Evolutionary conservation across 768 basidiomycete species (phyloP), one percentile per base, ranked within the genome.

Genomic region (Daedaleopsis nitida): DNA sequence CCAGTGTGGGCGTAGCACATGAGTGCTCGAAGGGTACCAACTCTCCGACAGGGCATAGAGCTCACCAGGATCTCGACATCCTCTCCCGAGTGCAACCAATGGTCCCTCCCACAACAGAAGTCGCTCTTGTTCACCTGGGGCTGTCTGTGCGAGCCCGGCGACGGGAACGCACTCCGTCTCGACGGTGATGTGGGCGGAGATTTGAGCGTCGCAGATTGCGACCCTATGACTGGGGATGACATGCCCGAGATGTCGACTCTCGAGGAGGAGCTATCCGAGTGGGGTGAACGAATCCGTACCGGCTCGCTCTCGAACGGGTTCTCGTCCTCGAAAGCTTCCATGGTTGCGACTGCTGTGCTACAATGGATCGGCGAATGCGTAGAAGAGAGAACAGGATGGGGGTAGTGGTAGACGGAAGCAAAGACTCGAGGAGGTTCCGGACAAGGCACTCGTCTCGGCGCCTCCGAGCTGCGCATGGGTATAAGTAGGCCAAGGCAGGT

Each of bases 21-120:
- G 45, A 57, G 57, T 42, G 12, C 23, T 8, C 47, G 9, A 8
- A 42, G 39, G 17, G 39, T 45, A 4, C n/a, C 21, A 24, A 43
- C 23, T 19, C 19, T 13, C 4, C 37, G 35, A 50, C 52, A 47
- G 7, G 43, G 14, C 17, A 10, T 21, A 24, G 6, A 8, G 78
- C 87, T 56, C 61, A 92, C 92, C 77, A 84, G 70, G 67, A 94
- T 89, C 76, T 93, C 92, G 19, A 85, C 78, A 68, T 92, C 91
- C 47, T 93, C 91, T 50, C 89, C 91, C 0, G 86, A 88, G 74
- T 94, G 92, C 63, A 94, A 70, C 73, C 86, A 86, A 67, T 84
- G 82, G 70, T 94, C 92, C 60, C 88, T 80, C 24, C 79, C 73
- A 68, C 91, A 93, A 70, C 91, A 93, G 68, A 87, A 91, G 72